phyloP scores from a whole-genome alignment of 116 monocot genomes.

The Trichopus zeylanicus region DNA sequence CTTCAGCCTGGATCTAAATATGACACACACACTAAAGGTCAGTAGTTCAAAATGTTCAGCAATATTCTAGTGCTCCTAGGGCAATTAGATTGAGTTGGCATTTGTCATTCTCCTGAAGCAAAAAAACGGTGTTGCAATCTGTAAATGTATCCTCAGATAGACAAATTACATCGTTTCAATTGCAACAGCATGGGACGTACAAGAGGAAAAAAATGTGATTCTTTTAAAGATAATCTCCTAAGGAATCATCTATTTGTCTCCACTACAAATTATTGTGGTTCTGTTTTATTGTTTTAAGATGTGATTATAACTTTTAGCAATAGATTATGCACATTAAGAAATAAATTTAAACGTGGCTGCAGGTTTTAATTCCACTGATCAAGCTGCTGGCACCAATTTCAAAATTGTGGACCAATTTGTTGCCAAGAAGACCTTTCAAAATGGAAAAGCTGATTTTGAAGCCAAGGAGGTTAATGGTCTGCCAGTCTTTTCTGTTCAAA shows the following conservation, averaged over 20 bases:
- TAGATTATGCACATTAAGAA: background rate
- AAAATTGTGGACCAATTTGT: background rate
- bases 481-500: constrained; percentile 6
- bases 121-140: background rate
- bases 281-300: background rate
- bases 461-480: background rate
- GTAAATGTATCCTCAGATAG: background rate
- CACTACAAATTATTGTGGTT: background rate
- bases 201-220: too few species aligned
- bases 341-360: background rate
- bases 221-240: too few species aligned
- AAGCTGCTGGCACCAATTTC: background rate
- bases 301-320: background rate
- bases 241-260: too few species aligned
- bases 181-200: too few species aligned
- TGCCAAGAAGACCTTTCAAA: constrained; percentile 2
- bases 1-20: constrained; percentile 16
- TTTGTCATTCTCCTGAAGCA: background rate
- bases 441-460: constrained; percentile 14
- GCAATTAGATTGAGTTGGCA: background rate
- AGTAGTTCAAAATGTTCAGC: constrained; percentile 19
- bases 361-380: constrained; percentile 8
- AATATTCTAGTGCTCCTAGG: background rate
- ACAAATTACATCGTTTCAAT: background rate
- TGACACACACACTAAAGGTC: constrained; percentile 48